Conservation (phyloP, 768 basidiomycete species). For the Phanerochaete carnosa region DNA sequence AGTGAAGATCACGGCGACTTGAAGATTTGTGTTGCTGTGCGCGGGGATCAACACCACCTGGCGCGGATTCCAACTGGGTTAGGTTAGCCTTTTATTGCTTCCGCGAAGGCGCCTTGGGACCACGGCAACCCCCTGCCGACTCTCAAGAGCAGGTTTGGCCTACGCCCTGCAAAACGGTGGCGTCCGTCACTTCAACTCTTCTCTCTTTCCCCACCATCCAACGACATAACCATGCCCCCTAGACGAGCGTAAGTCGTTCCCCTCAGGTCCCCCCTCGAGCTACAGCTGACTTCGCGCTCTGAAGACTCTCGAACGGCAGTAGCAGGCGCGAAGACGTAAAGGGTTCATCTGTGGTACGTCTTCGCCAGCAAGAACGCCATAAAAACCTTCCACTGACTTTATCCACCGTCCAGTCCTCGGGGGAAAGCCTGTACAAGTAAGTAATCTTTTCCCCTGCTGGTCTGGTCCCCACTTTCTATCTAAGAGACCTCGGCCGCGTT, state of each 20-base stretch:
- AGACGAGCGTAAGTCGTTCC: not conserved
- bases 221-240: not conserved
- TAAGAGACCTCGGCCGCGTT: not conserved
- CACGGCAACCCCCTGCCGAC: constrained; percentile 1
- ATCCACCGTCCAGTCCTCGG: not conserved
- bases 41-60: not conserved
- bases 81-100: not conserved
- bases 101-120: not conserved
- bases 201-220: not conserved
- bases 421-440: not conserved
- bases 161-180: not conserved
- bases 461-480: not conserved
- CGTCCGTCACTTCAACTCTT: not conserved
- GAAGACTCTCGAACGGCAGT: not conserved
- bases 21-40: not conserved
- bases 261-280: not conserved
- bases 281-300: not conserved
- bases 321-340: not conserved
- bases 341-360: not conserved
- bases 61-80: not conserved
- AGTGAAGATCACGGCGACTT: not conserved
- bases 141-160: not conserved
- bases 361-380: not conserved
- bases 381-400: not conserved
- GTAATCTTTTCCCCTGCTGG: not conserved